Conservation (phyloP, 306 rosid species). For the Lotus japonicus region DNA sequence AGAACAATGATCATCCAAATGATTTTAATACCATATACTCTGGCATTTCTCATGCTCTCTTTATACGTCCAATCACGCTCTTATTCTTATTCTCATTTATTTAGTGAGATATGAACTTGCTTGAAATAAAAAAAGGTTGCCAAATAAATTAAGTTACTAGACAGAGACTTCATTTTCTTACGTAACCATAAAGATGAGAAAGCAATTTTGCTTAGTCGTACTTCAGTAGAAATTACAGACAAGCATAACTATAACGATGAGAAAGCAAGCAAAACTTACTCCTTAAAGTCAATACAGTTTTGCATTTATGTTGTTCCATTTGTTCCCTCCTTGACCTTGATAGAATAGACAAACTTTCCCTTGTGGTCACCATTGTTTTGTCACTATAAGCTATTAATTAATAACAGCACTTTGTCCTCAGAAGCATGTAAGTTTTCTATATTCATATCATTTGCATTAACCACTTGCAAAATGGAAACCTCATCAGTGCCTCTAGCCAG, state of each 20-base stretch:
- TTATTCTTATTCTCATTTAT: background rate
- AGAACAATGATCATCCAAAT: too few relatives aligned
- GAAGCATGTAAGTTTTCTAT: conserved; percentile 12
- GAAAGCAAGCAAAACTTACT: conserved; percentile 19
- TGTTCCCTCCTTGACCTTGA: conserved; percentile 53
- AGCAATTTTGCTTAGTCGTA: background rate
- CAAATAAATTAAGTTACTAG: background rate
- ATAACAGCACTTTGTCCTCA: conserved; percentile 31
- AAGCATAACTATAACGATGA: conserved; percentile 16
- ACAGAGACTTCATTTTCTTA: background rate
- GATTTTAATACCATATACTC: too few relatives aligned
- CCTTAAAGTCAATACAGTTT: conserved; percentile 29
- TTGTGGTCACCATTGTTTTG: conserved; percentile 47
- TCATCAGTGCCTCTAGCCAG: conserved; percentile 43
- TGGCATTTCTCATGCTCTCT: too few relatives aligned
- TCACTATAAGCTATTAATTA: conserved; percentile 30
- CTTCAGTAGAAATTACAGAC: background rate
- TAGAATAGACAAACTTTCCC: conserved; percentile 39
- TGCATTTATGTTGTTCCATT: conserved; percentile 39
- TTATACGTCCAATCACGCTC: too few relatives aligned
- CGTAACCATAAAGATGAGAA: conserved; percentile 1
- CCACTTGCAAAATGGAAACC: conserved; percentile 32
- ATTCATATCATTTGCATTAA: background rate
- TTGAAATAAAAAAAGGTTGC: background rate
- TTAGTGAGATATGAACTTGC: background rate